Percentiles rank a stretch among this genome's conserved stretches.
These are phyloP conservation scores for Penicillium sumatraense DNA, from an alignment of 2,329 filamentous ascomycete genomes.

Conservation along the genomic window DNA sequence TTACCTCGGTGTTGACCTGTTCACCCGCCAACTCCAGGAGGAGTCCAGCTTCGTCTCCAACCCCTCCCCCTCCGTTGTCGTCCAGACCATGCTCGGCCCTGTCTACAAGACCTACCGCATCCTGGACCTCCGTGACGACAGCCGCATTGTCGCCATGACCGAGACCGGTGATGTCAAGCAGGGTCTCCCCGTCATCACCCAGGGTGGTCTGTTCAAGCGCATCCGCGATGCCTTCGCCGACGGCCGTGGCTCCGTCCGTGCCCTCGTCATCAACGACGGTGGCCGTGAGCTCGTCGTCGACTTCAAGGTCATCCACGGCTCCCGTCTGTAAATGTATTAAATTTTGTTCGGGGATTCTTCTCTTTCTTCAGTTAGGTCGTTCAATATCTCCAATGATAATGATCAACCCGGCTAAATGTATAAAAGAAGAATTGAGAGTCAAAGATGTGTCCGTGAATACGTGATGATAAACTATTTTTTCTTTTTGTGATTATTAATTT, in stretches of 20 bases:
- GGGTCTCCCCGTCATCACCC: conserved; percentile 87
- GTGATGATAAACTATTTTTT: conserved; percentile 17
- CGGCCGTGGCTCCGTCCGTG: conserved; percentile 90
- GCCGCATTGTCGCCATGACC: conserved; percentile 90
- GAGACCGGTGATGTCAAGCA: conserved; percentile 99
- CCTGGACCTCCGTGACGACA: conserved; percentile 89
- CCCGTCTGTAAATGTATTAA: conserved; percentile 60
- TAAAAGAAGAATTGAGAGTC: too few species aligned
- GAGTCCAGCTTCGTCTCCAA: conserved; percentile 98
- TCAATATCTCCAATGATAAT: too few species aligned
- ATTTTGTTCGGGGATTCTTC: conserved; percentile 4
- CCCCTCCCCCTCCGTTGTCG: conserved; percentile 92
- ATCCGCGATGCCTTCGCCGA: conserved; percentile 84
- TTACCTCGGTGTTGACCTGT: conserved; percentile 99
- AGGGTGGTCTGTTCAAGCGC: conserved; percentile 84
- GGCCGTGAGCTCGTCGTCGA: conserved; percentile 95
- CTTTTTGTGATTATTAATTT: conserved; percentile 26
- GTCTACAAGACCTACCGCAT: conserved; percentile 99
- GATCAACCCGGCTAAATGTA: too few species aligned
- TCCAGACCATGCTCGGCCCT: conserved; percentile 99
- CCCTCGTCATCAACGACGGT: conserved; percentile 92
- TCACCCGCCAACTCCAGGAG: conserved; percentile 99
- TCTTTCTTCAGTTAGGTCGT: too few species aligned
- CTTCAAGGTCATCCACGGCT: conserved; percentile 95
- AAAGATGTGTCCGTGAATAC: conserved; percentile 8